phyloP scores from a whole-genome alignment of 2,329 filamentous ascomycete genomes.

The Diaporthe ilicicola region DNA sequence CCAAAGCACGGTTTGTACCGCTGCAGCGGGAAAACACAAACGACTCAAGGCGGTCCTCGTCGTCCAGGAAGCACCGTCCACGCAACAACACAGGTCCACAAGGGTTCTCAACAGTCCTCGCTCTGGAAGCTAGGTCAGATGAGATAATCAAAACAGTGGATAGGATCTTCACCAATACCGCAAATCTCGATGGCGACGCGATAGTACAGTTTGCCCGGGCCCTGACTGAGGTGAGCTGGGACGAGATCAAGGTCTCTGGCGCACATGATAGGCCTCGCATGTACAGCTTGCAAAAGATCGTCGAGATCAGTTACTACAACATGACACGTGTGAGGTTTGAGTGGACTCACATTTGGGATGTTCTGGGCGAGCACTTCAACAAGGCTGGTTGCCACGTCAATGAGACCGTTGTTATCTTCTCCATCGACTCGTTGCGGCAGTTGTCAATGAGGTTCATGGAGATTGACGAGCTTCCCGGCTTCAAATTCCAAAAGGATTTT shows the following conservation, averaged over 20 bases:
- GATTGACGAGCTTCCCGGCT: conserved; percentile 95
- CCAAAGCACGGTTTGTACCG: conserved; percentile 78
- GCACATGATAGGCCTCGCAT: conserved; percentile 95
- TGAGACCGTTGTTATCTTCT: conserved; percentile 96
- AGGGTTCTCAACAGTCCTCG: conserved; percentile 79
- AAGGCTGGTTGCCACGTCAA: conserved; percentile 96
- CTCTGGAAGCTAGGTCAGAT: conserved; percentile 89
- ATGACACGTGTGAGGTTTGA: conserved; percentile 98
- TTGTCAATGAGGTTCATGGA: conserved; percentile 99
- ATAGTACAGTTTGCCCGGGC: conserved; percentile 96
- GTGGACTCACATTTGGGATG: conserved; percentile 97
- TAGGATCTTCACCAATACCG: conserved; percentile 95
- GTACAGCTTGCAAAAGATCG: conserved; percentile 96
- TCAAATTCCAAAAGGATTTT: conserved; percentile 99
- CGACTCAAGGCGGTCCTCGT: conserved; percentile 73
- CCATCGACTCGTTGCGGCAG: conserved; percentile 92
- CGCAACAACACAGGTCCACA: conserved; percentile 68
- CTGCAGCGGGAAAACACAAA: conserved; percentile 61
- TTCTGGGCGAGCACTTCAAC: conserved; percentile 98
- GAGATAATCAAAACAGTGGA: conserved; percentile 94
- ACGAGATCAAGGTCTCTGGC: conserved; percentile 97
- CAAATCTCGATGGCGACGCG: conserved; percentile 89
- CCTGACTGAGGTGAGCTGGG: conserved; percentile 96
- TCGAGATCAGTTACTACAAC: conserved; percentile 99
- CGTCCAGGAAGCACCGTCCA: conserved; percentile 60